Conservation (phyloP, 805 yeast species). For the Pichia deserticola region DNA sequence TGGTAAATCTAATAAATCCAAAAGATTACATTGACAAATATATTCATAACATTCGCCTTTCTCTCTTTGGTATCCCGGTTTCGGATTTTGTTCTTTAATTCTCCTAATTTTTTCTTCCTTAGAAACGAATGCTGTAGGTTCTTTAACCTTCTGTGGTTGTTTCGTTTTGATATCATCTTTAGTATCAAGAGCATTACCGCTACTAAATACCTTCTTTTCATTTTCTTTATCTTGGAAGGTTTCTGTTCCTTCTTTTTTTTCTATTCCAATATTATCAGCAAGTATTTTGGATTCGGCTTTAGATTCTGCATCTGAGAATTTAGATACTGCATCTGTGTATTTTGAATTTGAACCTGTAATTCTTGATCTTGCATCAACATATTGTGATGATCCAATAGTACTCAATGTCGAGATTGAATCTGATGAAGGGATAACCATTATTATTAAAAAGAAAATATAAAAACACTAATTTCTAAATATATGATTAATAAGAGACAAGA, state of each 20-base stretch:
- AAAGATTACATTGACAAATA: conserved; percentile 14
- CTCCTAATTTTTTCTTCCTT: conserved; percentile 6
- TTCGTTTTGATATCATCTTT: neutral
- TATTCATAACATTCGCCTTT: conserved; percentile 26
- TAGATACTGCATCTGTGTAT: neutral
- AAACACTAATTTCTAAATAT: no score
- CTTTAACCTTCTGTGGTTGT: conserved; percentile 5
- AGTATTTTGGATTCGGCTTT: neutral
- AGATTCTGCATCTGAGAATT: neutral
- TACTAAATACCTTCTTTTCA: neutral
- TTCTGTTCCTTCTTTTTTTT: neutral
- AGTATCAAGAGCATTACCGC: neutral
- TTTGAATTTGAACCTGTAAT: neutral
- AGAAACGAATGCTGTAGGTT: conserved; percentile 7
- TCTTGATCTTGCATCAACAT: conserved; percentile 15
- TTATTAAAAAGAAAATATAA: no score
- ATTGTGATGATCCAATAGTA: conserved; percentile 13
- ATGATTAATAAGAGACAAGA: no score
- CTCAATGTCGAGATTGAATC: conserved; percentile 11
- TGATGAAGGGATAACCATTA: conserved; percentile 6
- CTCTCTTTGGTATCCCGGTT: conserved; percentile 20
- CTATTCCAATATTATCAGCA: neutral
- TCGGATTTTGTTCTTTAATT: conserved; percentile 2
- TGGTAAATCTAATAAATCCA: conserved; percentile 12
- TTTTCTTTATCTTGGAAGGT: no score